These are phyloP conservation scores for Penicillium aurantiogriseum DNA, from an alignment of 2,329 filamentous ascomycete species.

Conservation along the genomic window DNA sequence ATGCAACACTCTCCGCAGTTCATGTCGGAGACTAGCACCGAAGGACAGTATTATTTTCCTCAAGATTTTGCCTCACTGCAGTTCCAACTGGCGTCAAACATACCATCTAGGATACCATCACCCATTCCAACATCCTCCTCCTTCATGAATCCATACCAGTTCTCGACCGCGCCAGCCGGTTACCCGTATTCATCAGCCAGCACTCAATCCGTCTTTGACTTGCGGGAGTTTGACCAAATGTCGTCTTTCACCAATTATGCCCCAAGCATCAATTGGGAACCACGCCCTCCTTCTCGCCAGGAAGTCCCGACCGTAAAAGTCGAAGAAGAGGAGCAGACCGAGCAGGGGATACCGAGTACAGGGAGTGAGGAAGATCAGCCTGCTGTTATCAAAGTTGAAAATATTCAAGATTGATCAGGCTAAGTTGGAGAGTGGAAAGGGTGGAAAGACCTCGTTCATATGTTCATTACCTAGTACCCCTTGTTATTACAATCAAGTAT, in stretches of 20 bases:
- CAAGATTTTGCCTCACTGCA: background rate
- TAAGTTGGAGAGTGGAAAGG: background rate
- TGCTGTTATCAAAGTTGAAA: background rate
- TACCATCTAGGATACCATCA: background rate
- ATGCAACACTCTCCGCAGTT: slow-evolving; percentile 1
- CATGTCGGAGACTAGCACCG: slow-evolving; percentile 3
- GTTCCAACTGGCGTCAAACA: background rate
- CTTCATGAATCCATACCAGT: slow-evolving; percentile 3
- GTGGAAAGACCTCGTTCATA: background rate
- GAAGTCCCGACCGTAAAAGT: background rate
- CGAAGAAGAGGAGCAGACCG: background rate
- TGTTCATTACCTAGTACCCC: background rate
- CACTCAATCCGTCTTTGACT: background rate
- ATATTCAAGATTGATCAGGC: background rate
- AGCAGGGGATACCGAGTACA: background rate
- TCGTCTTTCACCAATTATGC: background rate
- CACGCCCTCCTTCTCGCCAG: background rate
- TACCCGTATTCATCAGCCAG: background rate
- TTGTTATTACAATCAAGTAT: background rate
- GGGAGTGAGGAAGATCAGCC: background rate
- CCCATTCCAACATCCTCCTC: background rate
- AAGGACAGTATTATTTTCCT: slow-evolving; percentile 5
- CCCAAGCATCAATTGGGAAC: slow-evolving; percentile 9
- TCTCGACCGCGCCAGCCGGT: background rate
- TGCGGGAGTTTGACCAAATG: background rate